These are phyloP conservation scores for Candida manassasensis DNA, from an alignment of 805 yeast genomes.

Conservation along the genomic window DNA sequence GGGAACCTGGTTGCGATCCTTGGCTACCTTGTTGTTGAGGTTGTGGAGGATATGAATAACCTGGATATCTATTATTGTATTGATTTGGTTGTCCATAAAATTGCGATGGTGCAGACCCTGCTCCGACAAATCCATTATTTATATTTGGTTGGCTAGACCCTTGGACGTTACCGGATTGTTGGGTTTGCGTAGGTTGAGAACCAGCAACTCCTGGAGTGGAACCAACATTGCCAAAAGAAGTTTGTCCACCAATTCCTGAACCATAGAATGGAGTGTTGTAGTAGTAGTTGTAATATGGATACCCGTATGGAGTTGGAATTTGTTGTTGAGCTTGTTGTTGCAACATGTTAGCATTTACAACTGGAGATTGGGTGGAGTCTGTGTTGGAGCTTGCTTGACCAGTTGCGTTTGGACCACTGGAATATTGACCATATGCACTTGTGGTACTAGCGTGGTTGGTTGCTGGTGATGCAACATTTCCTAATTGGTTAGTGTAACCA, in stretches of 20 bases:
- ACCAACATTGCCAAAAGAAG: constrained; percentile 20
- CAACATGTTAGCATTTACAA: constrained; percentile 18
- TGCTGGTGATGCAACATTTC: constrained; percentile 25
- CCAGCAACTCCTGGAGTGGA: constrained; percentile 14
- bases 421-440: constrained; percentile 8
- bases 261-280: constrained; percentile 40
- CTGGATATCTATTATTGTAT: constrained; percentile 27
- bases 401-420: constrained; percentile 13
- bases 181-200: constrained; percentile 13
- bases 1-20: constrained; percentile 3
- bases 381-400: constrained; percentile 12
- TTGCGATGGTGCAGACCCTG: constrained; percentile 18
- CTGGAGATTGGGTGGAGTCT: constrained; percentile 31
- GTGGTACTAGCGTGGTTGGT: constrained; percentile 20
- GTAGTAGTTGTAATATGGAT: constrained; percentile 38
- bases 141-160: constrained; percentile 10
- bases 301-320: constrained; percentile 38
- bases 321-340: constrained; percentile 21
- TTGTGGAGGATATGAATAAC: constrained; percentile 26
- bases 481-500: constrained; percentile 32
- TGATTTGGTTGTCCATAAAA: constrained; percentile 27
- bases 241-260: constrained; percentile 19
- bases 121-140: constrained; percentile 6
- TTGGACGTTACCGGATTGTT: constrained; percentile 10
- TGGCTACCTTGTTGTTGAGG: constrained; percentile 12